Evolutionary conservation across 2,329 filamentous ascomycete species (phyloP).

Genomic region (Aspergillus pseudotamarii): DNA sequence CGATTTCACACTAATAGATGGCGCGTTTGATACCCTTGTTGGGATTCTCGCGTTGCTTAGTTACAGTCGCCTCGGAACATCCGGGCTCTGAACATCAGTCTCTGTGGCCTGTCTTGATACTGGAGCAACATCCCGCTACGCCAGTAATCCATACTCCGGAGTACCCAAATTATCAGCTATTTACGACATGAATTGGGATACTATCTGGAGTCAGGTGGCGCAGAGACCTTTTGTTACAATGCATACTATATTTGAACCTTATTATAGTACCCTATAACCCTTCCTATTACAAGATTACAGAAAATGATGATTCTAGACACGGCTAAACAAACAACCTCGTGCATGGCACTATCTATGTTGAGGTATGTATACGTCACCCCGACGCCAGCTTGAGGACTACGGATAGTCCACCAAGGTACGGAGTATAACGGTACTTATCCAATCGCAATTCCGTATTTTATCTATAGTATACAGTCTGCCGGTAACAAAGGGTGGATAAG

Average conservation of each 20-base stretch:
- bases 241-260: neutral
- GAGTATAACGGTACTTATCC: neutral
- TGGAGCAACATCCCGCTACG: too few relatives aligned
- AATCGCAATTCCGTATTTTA: neutral
- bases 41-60: conserved; percentile 4
- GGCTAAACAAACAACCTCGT: neutral
- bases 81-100: too few relatives aligned
- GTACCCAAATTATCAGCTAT: neutral
- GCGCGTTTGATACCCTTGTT: conserved; percentile 3
- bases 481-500: neutral
- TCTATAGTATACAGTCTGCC: neutral
- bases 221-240: neutral
- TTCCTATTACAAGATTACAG: neutral
- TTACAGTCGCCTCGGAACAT: neutral
- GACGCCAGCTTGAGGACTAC: too few relatives aligned
- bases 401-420: neutral
- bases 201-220: too few relatives aligned
- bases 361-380: neutral
- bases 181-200: neutral
- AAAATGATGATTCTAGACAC: neutral
- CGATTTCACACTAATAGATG: neutral
- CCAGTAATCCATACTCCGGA: neutral
- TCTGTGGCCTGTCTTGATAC: too few relatives aligned
- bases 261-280: neutral
- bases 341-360: neutral